Percentiles rank a stretch among this genome's conserved stretches.
phyloP scores from a whole-genome alignment of 2,329 filamentous ascomycete genomes.

The Sporothrix schenckii region DNA sequence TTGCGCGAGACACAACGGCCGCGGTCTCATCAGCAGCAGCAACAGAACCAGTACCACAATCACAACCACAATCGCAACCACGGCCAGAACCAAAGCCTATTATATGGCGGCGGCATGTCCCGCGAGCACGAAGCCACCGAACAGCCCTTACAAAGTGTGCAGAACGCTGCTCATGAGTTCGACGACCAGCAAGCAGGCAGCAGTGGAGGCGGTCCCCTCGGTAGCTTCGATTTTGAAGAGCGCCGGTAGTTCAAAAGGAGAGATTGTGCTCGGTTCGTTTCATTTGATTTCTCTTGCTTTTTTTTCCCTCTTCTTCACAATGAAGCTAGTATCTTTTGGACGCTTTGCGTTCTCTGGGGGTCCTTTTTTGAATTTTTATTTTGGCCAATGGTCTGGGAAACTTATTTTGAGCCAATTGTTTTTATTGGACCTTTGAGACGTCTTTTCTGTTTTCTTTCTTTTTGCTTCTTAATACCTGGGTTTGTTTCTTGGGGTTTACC shows the following conservation, averaged over 20 bases:
- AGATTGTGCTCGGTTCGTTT: background rate
- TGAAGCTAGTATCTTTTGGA: background rate
- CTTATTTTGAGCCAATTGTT: background rate
- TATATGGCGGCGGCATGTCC: slow-evolving; percentile 28
- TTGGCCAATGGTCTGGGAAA: background rate
- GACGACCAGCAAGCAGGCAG: slow-evolving; percentile 54
- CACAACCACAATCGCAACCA: slow-evolving; percentile 25
- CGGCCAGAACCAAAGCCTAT: background rate
- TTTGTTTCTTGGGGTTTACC: background rate
- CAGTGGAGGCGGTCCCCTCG: slow-evolving; percentile 1
- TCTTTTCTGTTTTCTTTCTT: background rate
- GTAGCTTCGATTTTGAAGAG: slow-evolving; percentile 11
- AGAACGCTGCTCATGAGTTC: background rate
- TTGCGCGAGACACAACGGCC: slow-evolving; percentile 45
- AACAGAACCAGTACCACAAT: slow-evolving; percentile 32
- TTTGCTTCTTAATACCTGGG: background rate
- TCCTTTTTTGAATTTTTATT: background rate
- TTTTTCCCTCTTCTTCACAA: background rate
- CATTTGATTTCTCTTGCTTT: background rate
- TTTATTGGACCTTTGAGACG: background rate
- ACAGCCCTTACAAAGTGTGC: slow-evolving; percentile 57
- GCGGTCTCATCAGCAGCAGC: slow-evolving; percentile 41
- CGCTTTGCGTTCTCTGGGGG: background rate
- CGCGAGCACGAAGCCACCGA: slow-evolving; percentile 60
- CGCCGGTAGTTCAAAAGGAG: slow-evolving; percentile 8